Conservation (phyloP, 2,329 filamentous ascomycete genomes). For the Cladobotryum protrusum region DNA sequence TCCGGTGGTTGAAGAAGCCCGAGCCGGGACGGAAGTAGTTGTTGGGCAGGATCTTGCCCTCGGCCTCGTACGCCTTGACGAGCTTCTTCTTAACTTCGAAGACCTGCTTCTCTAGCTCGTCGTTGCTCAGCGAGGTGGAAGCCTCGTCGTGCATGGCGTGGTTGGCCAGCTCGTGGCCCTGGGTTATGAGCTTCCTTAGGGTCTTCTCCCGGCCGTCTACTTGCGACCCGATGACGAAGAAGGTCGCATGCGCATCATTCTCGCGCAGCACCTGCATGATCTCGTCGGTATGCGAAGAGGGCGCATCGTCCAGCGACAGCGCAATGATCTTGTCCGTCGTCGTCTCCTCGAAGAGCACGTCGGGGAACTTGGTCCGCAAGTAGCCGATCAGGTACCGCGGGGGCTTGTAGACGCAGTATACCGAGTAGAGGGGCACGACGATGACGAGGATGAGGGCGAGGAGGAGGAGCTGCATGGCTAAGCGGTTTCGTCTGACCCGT, state of each 20-base stretch:
- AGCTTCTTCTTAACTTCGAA: conserved; percentile 56
- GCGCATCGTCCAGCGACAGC: conserved; percentile 82
- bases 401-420: conserved; percentile 77
- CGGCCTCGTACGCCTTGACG: conserved; percentile 47
- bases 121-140: conserved; percentile 53
- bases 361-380: conserved; percentile 65
- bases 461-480: conserved; percentile 47
- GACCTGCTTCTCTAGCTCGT: conserved; percentile 58
- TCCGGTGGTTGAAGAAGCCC: conserved; percentile 69
- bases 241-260: conserved; percentile 68
- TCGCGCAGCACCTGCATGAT: conserved; percentile 63
- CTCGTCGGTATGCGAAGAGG: conserved; percentile 62
- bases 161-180: conserved; percentile 71
- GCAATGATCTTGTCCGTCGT: conserved; percentile 62
- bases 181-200: conserved; percentile 51
- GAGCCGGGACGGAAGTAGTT: conserved; percentile 79
- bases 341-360: conserved; percentile 68
- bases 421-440: conserved; percentile 33
- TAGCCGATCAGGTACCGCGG: conserved; percentile 64
- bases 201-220: conserved; percentile 50
- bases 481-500: conserved; percentile 51
- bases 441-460: conserved; percentile 30
- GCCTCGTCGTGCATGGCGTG: conserved; percentile 88
- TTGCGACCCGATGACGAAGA: conserved; percentile 83
- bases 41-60: conserved; percentile 39